phyloP scores from a whole-genome alignment of 139 green algal genomes.

The Micractinium sp. region DNA sequence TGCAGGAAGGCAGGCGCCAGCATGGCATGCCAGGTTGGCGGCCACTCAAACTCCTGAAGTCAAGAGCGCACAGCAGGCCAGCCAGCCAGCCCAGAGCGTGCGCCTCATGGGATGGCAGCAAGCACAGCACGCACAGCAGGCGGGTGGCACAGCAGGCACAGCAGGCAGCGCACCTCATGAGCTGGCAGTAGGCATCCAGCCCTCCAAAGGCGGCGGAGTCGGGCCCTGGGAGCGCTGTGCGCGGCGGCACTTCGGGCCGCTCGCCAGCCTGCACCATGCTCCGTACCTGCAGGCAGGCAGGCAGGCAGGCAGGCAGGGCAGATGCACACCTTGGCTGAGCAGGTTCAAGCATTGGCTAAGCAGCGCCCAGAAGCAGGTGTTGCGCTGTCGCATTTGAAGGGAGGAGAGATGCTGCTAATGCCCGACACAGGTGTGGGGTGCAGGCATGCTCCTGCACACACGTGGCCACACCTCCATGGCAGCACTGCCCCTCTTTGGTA shows the following conservation, averaged over 20 bases:
- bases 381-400: too few relatives aligned
- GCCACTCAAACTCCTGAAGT: too few relatives aligned
- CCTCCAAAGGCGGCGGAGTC: background rate
- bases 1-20: too few relatives aligned
- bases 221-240: background rate
- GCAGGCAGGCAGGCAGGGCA: background rate
- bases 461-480: background rate
- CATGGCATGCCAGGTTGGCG: too few relatives aligned
- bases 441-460: background rate
- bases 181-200: constrained; percentile 16
- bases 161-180: background rate
- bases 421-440: background rate
- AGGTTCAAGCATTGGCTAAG: too few relatives aligned
- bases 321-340: background rate
- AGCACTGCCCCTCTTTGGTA: background rate
- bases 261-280: background rate
- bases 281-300: background rate
- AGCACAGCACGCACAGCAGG: too few relatives aligned
- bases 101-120: too few relatives aligned
- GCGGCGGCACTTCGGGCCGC: background rate
- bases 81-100: too few relatives aligned
- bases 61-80: too few relatives aligned
- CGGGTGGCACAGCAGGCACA: too few relatives aligned
- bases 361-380: too few relatives aligned
- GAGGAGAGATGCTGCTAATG: too few relatives aligned